Evolutionary conservation across 83 land plant genomes (phyloP).

Genomic region (Picea abies): DNA sequence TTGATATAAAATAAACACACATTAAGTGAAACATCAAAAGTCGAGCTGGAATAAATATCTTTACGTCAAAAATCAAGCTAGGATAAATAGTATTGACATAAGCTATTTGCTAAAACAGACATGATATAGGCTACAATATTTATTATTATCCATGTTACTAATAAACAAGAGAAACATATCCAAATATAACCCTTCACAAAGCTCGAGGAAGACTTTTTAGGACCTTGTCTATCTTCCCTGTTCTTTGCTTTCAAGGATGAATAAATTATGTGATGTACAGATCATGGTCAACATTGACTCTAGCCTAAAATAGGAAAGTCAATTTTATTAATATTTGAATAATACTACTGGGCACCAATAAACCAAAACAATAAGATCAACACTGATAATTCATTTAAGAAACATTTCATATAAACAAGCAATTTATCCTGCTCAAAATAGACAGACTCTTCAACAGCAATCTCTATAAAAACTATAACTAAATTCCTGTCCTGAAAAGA

Average conservation of each 20-base stretch:
- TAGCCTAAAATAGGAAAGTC: no score
- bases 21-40: neutral
- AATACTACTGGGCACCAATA: neutral
- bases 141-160: neutral
- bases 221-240: no score
- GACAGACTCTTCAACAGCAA: no score
- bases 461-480: neutral
- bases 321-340: no score
- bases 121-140: neutral
- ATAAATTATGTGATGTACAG: no score
- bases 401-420: neutral
- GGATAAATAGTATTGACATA: neutral
- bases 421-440: no score
- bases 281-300: no score
- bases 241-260: no score
- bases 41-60: neutral
- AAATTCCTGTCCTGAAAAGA: neutral
- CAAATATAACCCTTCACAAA: no score
- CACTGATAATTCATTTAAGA: neutral
- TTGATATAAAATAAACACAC: neutral
- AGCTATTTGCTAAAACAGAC: neutral
- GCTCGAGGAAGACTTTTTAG: no score
- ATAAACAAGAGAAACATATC: neutral
- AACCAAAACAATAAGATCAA: neutral
- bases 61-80: neutral